Evolutionary conservation across 2,329 filamentous ascomycete species (phyloP), one percentile per base, ranked within the genome.

Genomic region (Verticillium nubilum): DNA sequence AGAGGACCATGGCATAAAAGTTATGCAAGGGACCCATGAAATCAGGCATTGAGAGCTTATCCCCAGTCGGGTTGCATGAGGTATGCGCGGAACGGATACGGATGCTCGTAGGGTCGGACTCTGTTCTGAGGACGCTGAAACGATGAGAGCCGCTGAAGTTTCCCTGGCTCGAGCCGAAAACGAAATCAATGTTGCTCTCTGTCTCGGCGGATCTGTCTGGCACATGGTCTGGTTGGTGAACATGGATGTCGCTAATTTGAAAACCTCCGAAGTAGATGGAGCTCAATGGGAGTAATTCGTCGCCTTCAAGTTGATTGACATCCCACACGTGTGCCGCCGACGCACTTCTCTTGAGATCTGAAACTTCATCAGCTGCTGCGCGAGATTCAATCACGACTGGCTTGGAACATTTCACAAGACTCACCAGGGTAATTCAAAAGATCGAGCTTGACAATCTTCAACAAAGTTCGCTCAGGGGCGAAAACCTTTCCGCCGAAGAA

Each of bases 401-500:
- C 26, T 13, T 23, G 26, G n/a, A 25, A 0, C 67, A 50, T 0
- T 0, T 60, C 59, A 9, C 64, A n/a, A 1, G 54, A 60, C 47
- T 35, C 17, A 61, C 59, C 19, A 25, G 53, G 6, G 27, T 52
- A 61, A 1, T n/a, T 29, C 5, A 28, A 23, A 4, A 59, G n/a
- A 5, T 58, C 27, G 10, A 25, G 25, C 15, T 56, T n/a, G 4
- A 42, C 23, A 12, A 27, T 12, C 35, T 63, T 60, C 1, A 70
- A 59, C 0, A 58, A 53, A 4, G 60, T 33, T 9, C 67, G 61
- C 55, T 73, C 71, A 0, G 65, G 67, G 0, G 60, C 63, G 42
- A 73, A 64, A 0, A 73, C 70, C 0, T 63, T 54, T 0, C 71
- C 71, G 4, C 68, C 70, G 54, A 72, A 73, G 28, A 69, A 73